Percentiles rank a stretch among this genome's conserved stretches.
phyloP scores from a whole-genome alignment of 768 basidiomycete species.

The Punctularia strigosozonata region DNA sequence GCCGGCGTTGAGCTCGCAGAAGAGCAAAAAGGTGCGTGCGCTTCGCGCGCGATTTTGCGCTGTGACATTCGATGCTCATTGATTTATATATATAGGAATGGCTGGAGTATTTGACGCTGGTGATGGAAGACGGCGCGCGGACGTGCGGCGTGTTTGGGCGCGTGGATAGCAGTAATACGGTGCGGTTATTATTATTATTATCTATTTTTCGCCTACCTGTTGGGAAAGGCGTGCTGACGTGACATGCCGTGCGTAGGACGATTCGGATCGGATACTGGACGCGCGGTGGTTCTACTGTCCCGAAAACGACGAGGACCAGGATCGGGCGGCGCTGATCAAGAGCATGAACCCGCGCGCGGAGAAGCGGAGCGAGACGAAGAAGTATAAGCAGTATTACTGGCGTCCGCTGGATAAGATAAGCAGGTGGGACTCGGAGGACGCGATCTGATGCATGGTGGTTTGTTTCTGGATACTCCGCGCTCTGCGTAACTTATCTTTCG shows the following conservation, averaged over 20 bases:
- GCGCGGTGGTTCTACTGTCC: conserved; percentile 72
- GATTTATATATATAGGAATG: too few relatives aligned
- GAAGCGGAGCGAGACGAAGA: conserved; percentile 69
- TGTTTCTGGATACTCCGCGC: too few relatives aligned
- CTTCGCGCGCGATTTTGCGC: too few relatives aligned
- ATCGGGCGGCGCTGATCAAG: conserved; percentile 53
- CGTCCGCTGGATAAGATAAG: conserved; percentile 60
- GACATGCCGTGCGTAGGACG: conserved; percentile 24
- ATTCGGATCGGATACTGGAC: conserved; percentile 38
- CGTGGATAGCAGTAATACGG: conserved; percentile 55
- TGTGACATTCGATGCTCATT: too few relatives aligned
- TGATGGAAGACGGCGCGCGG: conserved; percentile 32
- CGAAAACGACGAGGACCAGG: conserved; percentile 56
- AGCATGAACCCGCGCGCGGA: conserved; percentile 68
- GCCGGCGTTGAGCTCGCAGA: conserved; percentile 35
- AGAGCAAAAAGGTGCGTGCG: conserved; percentile 15
- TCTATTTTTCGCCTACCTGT: background rate
- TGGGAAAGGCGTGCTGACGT: conserved; percentile 1
- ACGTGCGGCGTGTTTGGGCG: conserved; percentile 60
- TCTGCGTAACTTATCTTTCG: too few relatives aligned
- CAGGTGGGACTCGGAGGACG: conserved; percentile 67
- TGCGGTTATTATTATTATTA: conserved; percentile 16
- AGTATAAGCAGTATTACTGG: conserved; percentile 81
- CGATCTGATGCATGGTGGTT: conserved; percentile 14
- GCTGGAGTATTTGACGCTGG: conserved; percentile 33